Conservation (phyloP, 176 grass and related monocot genomes). For the Musa troglodytarum region DNA sequence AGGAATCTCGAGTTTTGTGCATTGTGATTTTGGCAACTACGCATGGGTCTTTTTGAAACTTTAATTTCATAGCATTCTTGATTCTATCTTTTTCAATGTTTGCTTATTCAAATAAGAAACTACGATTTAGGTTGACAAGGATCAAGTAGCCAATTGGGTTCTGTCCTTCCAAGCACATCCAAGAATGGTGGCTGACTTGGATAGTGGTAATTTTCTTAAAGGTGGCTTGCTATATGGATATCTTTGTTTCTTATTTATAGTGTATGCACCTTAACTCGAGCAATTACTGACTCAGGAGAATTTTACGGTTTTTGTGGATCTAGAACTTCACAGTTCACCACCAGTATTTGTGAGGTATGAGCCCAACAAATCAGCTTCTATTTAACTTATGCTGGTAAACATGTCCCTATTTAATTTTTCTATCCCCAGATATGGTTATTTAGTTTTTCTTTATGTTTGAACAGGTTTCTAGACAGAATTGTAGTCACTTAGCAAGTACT, state of each 20-base stretch:
- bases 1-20: not conserved
- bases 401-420: conserved; percentile 9
- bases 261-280: not conserved
- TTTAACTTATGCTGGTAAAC: not conserved
- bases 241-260: not conserved
- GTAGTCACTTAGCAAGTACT: conserved; percentile 83
- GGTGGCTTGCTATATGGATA: not conserved
- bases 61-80: not conserved
- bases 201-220: conserved; percentile 39
- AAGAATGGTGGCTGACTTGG: conserved; percentile 13
- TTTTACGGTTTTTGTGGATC: conserved; percentile 95
- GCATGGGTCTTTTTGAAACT: not conserved
- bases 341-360: conserved; percentile 25
- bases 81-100: not conserved
- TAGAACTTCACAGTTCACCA: conserved; percentile 53
- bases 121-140: conserved; percentile 57
- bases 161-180: conserved; percentile 82
- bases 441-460: conserved; percentile 14
- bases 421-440: conserved; percentile 13
- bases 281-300: conserved; percentile 29
- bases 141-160: conserved; percentile 61
- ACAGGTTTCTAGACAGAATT: conserved; percentile 50
- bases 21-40: not conserved
- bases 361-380: not conserved
- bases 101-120: not conserved